phyloP scores from a whole-genome alignment of 2,329 filamentous ascomycete genomes.

The Fonsecaea nubica region DNA sequence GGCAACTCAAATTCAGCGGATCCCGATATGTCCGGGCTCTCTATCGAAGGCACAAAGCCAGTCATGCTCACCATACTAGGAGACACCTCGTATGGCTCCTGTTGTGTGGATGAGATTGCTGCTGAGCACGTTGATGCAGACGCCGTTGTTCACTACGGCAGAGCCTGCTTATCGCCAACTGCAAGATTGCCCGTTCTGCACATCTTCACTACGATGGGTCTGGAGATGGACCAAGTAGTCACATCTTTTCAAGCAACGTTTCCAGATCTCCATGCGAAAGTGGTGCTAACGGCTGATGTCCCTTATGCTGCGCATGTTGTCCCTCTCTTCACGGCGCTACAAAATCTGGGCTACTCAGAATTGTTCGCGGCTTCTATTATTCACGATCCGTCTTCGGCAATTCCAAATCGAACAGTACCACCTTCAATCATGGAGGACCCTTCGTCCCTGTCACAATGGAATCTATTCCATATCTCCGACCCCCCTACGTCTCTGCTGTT shows the following conservation, averaged over 20 bases:
- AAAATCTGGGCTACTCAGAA: constrained; percentile 69
- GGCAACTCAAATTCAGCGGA: not conserved
- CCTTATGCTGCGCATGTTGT: constrained; percentile 80
- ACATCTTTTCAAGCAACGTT: constrained; percentile 73
- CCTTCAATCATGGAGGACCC: constrained; percentile 53
- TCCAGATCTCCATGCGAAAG: constrained; percentile 64
- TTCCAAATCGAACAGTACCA: constrained; percentile 82
- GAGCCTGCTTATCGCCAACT: constrained; percentile 89
- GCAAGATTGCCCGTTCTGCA: constrained; percentile 86
- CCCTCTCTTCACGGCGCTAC: constrained; percentile 62
- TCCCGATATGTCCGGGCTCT: constrained; percentile 15
- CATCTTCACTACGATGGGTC: constrained; percentile 77
- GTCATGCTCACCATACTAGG: constrained; percentile 78
- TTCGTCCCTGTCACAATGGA: constrained; percentile 66
- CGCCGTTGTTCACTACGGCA: constrained; percentile 91
- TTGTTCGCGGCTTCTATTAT: constrained; percentile 74
- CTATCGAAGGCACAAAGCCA: constrained; percentile 37
- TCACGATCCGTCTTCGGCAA: constrained; percentile 76
- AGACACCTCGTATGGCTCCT: constrained; percentile 95
- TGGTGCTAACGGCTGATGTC: constrained; percentile 87
- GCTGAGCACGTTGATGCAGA: constrained; percentile 92
- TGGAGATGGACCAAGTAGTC: constrained; percentile 67
- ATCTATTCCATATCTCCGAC: constrained; percentile 83
- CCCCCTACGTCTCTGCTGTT: constrained; percentile 83
- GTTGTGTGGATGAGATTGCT: constrained; percentile 95